Evolutionary conservation across 371 early-diverging fungal species (phyloP), one percentile per base, ranked within the genome.

Genomic region (Zychaea mexicana): DNA sequence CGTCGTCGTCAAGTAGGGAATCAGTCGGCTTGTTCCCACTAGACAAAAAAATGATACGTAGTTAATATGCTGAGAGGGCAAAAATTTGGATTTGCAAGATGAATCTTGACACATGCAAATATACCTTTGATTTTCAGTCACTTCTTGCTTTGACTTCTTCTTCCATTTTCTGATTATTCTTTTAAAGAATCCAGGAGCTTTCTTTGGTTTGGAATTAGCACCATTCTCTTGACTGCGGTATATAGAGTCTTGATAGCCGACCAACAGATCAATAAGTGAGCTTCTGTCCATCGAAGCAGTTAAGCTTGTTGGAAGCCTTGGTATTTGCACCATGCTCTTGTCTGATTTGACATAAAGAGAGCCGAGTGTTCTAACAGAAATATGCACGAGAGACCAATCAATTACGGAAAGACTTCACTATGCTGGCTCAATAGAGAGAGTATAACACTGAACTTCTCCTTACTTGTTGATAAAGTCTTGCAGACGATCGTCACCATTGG

Each of bases 231-330:
- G n/a, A 3, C 45, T 21, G 21, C 3, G 28, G 12, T 33, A 13
- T 3, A 21, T 21, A 7, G 56, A 3, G 5, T 60, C 61, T 17
- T 28, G 52, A 19, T 60, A 22, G 52, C 68, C 73, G 0, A 61
- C 45, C 24, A 78, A 36, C 8, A 78, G 22, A 27, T 71, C 73
- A 0, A 55, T 65, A 15, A 78, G 52, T 19, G 68, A 65, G 6
- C 64, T 21, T 61, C 81, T 82, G 31, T 78, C 70, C n/a, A 85
- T 65, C 1, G 73, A 46, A 0, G 76, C 81, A 0, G 82, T 79
- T 38, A 85, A 69, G 26, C 66, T 74, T 4, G 76, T 32, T 4
- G 87, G 83, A 15, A 87, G 38, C 12, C 71, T 75, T 13, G 68
- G 42, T 17, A 85, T 72, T 2, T 83, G 69, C 0, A 87, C 67